Base-by-base conservation (phyloP, 352 stramenopile genomes). In the Thalassiosira hispida region DNA sequence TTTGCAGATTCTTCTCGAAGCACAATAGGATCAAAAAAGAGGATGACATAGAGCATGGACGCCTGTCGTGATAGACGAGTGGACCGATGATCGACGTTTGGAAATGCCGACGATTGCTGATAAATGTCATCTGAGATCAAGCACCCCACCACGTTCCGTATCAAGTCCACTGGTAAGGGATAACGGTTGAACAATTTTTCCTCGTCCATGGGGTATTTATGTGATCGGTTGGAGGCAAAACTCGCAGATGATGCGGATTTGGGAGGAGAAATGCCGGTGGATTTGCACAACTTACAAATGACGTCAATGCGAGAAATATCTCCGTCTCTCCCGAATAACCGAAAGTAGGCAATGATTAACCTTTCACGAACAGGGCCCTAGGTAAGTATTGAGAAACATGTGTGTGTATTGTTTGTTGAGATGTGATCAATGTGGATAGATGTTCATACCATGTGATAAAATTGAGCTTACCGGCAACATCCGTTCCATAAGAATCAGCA, bases 71-170 rank as follows among this genome's bases (percentile, higher is more conserved):
- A 94, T 7, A 98, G 88, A 25, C 95, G 92, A 18, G 93, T 97
- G 38, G 93, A 97, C 7, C 96, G 92, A 75, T 98, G 95, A 31
- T 95, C 96, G 29, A 96, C 95, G 65, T 96, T 93, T 6, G 96
- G 96, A 65, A 98, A 98, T 53, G 94, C 93, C 0, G 93, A 90
- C 44, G 96, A 92, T 81, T 97, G 93, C 0, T 96, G 64, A 76
- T 98, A 98, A 23, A 98, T 88, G 80, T 98, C 96, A 71, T 98
- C 96, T 14, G 94, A 97, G 72, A 98, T 93, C 9, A 98, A 83
- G 67, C 96, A 96, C 61, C 95, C 95, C 20, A 98, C 96, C 9
- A 98, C 93, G 88, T 97, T 97, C 65, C 92, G 94, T 29, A 98
- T 92, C 9, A 98, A 89, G 23, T 92, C 65, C 16, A 63, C 1